Conservation (phyloP, 2,329 filamentous ascomycete species). For the Xylaria sp. region DNA sequence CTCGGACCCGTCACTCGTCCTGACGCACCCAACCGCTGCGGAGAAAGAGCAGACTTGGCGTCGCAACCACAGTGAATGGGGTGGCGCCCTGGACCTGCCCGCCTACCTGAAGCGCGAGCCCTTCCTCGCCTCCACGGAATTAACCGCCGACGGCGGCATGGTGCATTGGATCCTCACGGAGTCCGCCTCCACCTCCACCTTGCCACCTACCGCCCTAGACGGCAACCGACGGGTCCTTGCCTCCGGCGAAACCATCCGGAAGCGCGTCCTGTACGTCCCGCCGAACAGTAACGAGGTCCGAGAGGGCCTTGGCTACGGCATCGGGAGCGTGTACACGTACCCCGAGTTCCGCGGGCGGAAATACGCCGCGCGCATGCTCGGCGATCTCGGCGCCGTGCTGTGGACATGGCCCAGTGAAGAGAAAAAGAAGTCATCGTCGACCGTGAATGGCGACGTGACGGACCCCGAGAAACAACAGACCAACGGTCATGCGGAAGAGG, state of each 20-base stretch:
- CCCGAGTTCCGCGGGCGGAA: conserved; percentile 62
- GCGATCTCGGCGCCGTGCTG: conserved; percentile 51
- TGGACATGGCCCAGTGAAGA: conserved; percentile 33
- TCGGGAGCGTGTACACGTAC: conserved; percentile 75
- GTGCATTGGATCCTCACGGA: conserved; percentile 59
- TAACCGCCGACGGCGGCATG: conserved; percentile 54
- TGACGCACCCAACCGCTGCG: conserved; percentile 51
- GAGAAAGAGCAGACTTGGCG: conserved; percentile 53
- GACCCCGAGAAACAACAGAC: conserved; percentile 1
- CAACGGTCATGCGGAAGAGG: conserved; percentile 5
- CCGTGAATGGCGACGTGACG: background rate
- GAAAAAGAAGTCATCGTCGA: conserved; percentile 11
- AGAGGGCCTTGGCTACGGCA: conserved; percentile 63
- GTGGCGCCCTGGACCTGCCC: conserved; percentile 46
- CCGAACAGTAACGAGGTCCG: conserved; percentile 31
- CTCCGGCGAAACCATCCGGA: conserved; percentile 59
- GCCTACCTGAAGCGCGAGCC: conserved; percentile 57
- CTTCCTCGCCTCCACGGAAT: conserved; percentile 51
- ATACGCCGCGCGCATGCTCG: conserved; percentile 73
- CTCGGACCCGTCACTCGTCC: conserved; percentile 37
- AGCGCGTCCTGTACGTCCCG: conserved; percentile 45
- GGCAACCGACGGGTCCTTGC: conserved; percentile 49
- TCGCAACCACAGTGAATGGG: conserved; percentile 54
- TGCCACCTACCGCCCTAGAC: conserved; percentile 21
- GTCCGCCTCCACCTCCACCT: background rate